Evolutionary conservation across 768 basidiomycete species (phyloP).

Genomic region (Podaxis sp.): DNA sequence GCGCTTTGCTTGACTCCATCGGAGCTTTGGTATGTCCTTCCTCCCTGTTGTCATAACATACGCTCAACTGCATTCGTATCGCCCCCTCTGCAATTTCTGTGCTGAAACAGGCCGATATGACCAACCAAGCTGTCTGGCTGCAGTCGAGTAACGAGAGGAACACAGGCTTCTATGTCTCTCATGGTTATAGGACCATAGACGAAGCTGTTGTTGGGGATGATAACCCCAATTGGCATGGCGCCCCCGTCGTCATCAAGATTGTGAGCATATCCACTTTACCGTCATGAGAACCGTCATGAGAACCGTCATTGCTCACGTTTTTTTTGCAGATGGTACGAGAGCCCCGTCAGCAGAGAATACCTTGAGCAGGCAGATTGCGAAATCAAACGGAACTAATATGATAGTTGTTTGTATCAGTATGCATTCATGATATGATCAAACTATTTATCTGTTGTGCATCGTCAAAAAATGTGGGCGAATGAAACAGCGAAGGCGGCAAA

Average conservation of each 20-base stretch:
- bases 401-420: background rate
- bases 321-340: constrained; percentile 23
- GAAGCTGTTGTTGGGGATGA: constrained; percentile 20
- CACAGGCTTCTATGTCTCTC: constrained; percentile 23
- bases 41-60: background rate
- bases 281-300: background rate
- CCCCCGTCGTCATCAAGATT: constrained; percentile 22
- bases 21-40: constrained; percentile 20
- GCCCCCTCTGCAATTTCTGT: background rate
- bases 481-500: background rate
- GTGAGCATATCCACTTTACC: constrained; percentile 15
- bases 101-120: constrained; percentile 21
- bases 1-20: constrained; percentile 22
- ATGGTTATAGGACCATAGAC: constrained; percentile 24
- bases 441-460: background rate
- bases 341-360: background rate
- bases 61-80: background rate
- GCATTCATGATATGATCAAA: background rate
- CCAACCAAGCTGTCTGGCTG: constrained; percentile 19
- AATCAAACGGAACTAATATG: background rate
- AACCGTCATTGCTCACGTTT: background rate
- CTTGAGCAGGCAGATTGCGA: background rate
- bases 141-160: constrained; percentile 23
- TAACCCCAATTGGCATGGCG: constrained; percentile 24
- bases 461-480: background rate